These are phyloP conservation scores for Curvularia sp. DNA, from an alignment of 2,329 filamentous ascomycete genomes.

Conservation along the genomic window DNA sequence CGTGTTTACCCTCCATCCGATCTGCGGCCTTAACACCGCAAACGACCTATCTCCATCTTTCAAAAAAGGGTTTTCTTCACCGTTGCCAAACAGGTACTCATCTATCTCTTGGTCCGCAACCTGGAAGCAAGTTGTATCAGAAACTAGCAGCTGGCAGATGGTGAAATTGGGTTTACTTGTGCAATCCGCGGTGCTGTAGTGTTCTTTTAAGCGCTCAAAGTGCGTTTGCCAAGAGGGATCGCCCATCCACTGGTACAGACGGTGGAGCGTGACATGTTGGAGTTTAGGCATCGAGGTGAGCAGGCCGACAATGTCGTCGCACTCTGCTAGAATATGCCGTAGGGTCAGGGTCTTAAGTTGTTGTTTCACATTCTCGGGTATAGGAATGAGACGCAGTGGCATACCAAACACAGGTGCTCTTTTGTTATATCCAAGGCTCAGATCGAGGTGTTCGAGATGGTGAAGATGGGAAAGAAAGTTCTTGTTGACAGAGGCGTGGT, in stretches of 20 bases:
- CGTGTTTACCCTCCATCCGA: slow-evolving; percentile 21
- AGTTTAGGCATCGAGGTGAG: slow-evolving; percentile 3
- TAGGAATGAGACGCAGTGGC: background rate
- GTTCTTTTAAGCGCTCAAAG: slow-evolving; percentile 4
- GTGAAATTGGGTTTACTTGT: slow-evolving; percentile 1
- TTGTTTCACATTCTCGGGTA: slow-evolving; percentile 4
- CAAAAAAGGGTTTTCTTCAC: slow-evolving; percentile 18
- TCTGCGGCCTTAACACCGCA: slow-evolving; percentile 3
- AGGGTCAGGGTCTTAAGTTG: slow-evolving; percentile 8
- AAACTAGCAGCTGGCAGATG: slow-evolving; percentile 1
- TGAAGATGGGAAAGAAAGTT: slow-evolving; percentile 7
- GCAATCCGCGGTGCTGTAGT: background rate
- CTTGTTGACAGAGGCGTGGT: slow-evolving; percentile 4
- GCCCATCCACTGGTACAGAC: background rate
- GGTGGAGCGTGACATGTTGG: slow-evolving; percentile 5
- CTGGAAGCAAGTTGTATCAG: background rate
- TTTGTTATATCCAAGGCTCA: slow-evolving; percentile 10
- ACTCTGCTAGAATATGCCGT: background rate
- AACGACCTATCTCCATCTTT: background rate
- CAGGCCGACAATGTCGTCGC: slow-evolving; percentile 2
- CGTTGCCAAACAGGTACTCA: slow-evolving; percentile 14
- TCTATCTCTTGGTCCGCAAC: slow-evolving; percentile 18
- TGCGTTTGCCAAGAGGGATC: background rate
- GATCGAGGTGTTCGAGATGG: slow-evolving; percentile 23
- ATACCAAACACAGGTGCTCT: background rate